Base-by-base conservation (phyloP, 257 asterid species). In the Solanum bulbocastanum region DNA sequence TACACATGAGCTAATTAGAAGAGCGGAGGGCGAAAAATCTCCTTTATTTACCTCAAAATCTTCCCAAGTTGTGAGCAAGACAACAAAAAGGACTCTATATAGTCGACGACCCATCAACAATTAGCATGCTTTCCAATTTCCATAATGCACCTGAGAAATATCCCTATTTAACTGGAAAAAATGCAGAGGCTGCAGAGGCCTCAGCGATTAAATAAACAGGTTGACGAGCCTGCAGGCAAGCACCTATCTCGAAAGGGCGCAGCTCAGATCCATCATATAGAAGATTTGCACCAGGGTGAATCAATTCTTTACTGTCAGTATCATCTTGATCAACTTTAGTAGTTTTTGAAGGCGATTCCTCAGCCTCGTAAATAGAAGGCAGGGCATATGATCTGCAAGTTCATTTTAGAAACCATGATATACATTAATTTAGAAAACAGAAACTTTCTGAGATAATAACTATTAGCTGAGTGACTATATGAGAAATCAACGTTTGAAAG, bases 171-270 rank as follows among this genome's bases (percentile, higher is more conserved):
- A 76, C 92, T 69, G 94, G 87, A 91, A 92, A 90, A 71, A 94
- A 88, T 42, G 98, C 92, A 66, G 98, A 96, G 81, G 96, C 94
- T 44, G 98, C 92, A 69, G 99, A 94, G 22, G 99, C 99, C 90
- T 97, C 99, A 3, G 98, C 93, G 76, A 97, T 94, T 89, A 97
- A 92, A 87, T 94, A 92, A 58, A 94, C 98, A 62, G 98, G 98
- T 91, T 93, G 98, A 87, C 94, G 98, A 93, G 99, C 99, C 93
- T 97, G 99, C 87, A 96, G 93, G 90, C 99, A 97, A 83, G 98
- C 99, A 83, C 98, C 98, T 44, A 97, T 95, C 87, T 97, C 99
- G 56, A 96, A 97, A 60, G 99, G 99, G 49, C 93, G 94, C 88
- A 97, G 90, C 89, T 93, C 98, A 62, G 92, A 91, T 79, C 99